Conservation (phyloP, 208 protist genomes). For the Plasmodiophora brassicae region DNA sequence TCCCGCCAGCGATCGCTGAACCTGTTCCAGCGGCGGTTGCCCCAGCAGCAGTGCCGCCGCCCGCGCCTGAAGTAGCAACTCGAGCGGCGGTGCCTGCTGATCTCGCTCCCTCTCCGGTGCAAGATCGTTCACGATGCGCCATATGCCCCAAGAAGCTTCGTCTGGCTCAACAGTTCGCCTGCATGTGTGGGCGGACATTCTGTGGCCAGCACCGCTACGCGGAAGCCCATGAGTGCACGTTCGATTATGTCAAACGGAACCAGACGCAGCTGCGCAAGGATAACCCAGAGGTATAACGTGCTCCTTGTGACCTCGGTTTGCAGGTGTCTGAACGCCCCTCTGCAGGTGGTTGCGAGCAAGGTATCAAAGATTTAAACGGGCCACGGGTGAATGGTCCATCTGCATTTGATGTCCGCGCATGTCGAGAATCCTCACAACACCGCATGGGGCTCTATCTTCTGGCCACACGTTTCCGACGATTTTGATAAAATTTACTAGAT, state of each 20-base stretch:
- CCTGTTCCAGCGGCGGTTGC: background rate
- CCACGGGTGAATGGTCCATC: no score
- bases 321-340: no score
- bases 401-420: no score
- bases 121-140: background rate
- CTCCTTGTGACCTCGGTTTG: no score
- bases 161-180: constrained; percentile 14
- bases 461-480: no score
- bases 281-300: background rate
- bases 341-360: no score
- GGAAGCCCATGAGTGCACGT: background rate
- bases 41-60: background rate
- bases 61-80: background rate
- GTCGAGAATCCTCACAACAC: no score
- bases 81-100: background rate
- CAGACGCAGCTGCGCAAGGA: background rate
- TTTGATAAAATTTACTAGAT: no score
- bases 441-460: no score
- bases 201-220: constrained; percentile 19
- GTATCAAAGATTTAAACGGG: no score
- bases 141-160: constrained; percentile 15
- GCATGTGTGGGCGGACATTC: background rate
- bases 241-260: constrained; percentile 15
- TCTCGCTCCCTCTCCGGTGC: background rate
- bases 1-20: background rate